A percentile compares a stretch with the other conserved stretches of the same genome.
Conservation (phyloP, 306 rosid genomes). For the Coriaria nepalensis region DNA sequence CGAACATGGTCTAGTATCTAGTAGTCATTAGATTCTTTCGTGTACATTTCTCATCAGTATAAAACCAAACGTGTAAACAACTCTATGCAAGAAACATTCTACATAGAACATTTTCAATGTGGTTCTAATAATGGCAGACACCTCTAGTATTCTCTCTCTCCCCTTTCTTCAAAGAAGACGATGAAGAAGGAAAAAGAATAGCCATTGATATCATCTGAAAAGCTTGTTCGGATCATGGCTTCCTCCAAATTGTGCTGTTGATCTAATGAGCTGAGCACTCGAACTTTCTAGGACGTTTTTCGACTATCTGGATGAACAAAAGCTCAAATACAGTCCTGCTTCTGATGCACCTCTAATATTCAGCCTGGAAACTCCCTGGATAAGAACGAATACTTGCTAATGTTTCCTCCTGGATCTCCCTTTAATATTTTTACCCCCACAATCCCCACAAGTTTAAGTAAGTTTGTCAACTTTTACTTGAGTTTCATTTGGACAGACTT, state of each 20-base stretch:
- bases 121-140: conserved; percentile 16
- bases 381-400: conserved; percentile 27
- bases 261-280: conserved; percentile 20
- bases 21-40: too few relatives aligned
- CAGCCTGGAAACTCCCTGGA: conserved; percentile 17
- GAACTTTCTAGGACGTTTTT: conserved; percentile 25
- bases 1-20: too few relatives aligned
- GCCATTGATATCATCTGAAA: conserved; percentile 20
- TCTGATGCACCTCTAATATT: conserved; percentile 17
- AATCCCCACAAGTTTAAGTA: conserved; percentile 29
- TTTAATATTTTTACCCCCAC: conserved; percentile 28
- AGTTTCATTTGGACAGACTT: too few relatives aligned
- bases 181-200: conserved; percentile 16
- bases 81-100: too few relatives aligned
- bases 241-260: conserved; percentile 33
- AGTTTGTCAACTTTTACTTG: not conserved
- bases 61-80: too few relatives aligned
- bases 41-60: too few relatives aligned
- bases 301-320: conserved; percentile 27
- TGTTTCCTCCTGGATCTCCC: conserved; percentile 24
- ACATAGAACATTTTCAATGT: too few relatives aligned
- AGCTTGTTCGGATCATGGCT: conserved; percentile 35
- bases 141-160: conserved; percentile 36
- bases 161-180: conserved; percentile 13
- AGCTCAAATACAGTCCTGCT: conserved; percentile 19